Evolutionary conservation across 768 basidiomycete genomes (phyloP).

Genomic region (Suillus subaureus): DNA sequence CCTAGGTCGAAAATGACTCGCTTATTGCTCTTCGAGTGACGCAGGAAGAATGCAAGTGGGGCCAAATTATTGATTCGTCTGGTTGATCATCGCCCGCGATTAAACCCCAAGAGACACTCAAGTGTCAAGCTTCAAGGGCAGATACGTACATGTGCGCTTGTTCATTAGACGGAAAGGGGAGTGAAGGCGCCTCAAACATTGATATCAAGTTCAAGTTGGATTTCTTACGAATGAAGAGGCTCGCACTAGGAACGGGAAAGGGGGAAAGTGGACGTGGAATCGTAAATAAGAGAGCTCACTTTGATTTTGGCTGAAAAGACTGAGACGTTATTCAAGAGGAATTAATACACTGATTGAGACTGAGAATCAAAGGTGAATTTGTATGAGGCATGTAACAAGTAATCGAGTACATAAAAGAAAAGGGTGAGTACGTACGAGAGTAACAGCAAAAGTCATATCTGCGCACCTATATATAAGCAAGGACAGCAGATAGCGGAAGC

Average conservation of each 20-base stretch:
- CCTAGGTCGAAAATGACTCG: conserved; percentile 60
- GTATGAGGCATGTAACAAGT: no score
- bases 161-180: conserved; percentile 42
- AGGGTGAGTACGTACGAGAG: no score
- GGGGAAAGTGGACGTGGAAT: no score
- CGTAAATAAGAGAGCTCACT: no score
- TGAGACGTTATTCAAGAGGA: no score
- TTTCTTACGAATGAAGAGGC: not conserved
- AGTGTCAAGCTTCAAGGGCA: conserved; percentile 52
- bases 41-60: conserved; percentile 55
- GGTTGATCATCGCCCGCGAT: conserved; percentile 39
- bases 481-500: not conserved
- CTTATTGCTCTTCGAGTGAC: conserved; percentile 44
- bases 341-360: no score
- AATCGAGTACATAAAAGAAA: no score
- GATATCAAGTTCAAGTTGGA: no score
- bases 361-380: no score
- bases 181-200: conserved; percentile 10
- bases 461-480: not conserved
- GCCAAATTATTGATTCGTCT: conserved; percentile 33
- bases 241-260: no score
- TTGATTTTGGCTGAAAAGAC: no score
- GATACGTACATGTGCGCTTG: conserved; percentile 59
- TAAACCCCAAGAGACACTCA: conserved; percentile 41
- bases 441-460: no score